These are phyloP conservation scores for Thielaviopsis punctulata DNA, from an alignment of 2,329 filamentous ascomycete species.

Conservation along the genomic window DNA sequence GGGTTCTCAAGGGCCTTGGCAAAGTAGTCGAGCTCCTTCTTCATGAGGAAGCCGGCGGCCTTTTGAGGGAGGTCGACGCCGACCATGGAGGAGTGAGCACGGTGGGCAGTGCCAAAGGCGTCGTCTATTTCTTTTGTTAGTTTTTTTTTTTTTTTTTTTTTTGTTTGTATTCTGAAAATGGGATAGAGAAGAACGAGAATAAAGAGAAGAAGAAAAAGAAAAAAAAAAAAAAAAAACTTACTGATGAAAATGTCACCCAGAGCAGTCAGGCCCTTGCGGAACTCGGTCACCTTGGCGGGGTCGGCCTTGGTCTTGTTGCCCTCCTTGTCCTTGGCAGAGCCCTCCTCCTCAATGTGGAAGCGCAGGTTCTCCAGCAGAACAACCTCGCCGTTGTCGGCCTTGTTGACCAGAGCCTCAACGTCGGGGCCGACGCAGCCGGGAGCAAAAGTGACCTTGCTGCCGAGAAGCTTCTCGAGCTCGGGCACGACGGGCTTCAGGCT, in stretches of 20 bases:
- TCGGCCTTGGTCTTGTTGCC: conserved; percentile 98
- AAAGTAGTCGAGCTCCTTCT: conserved; percentile 99
- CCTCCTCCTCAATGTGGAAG: conserved; percentile 97
- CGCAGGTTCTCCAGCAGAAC: conserved; percentile 93
- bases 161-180: background rate
- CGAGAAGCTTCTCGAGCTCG: conserved; percentile 80
- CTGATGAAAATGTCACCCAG: conserved; percentile 94
- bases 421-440: conserved; percentile 80
- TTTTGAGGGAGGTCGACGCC: conserved; percentile 90
- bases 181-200: background rate
- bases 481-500: conserved; percentile 80
- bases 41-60: conserved; percentile 95
- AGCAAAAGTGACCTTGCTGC: conserved; percentile 71
- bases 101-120: conserved; percentile 95
- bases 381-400: conserved; percentile 63
- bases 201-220: background rate
- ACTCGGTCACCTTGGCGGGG: conserved; percentile 78
- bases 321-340: conserved; percentile 79
- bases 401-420: conserved; percentile 78
- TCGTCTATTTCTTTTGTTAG: no score
- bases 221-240: conserved; percentile 28
- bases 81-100: conserved; percentile 98
- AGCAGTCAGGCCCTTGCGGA: conserved; percentile 86
- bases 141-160: no score
- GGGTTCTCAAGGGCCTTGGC: conserved; percentile 88